Evolutionary conservation across 2,329 filamentous ascomycete species (phyloP), one percentile per base, ranked within the genome.

Genomic region (Colletotrichum sp.): DNA sequence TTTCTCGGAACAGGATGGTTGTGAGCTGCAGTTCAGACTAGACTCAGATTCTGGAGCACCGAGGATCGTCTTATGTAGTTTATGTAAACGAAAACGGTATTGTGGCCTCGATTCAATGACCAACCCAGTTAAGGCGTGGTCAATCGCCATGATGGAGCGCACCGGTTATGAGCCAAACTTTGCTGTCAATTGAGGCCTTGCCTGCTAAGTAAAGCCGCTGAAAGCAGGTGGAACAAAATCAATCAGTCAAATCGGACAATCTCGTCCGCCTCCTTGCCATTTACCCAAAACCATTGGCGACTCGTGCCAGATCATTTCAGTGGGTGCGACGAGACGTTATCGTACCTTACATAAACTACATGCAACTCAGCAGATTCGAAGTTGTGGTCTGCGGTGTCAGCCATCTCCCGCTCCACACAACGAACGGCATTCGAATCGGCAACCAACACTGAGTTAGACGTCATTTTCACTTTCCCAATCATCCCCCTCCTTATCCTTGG

Each of bases 361-460:
- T 0, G 39, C 39, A 44, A 34, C 39, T n/a, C 1, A 6, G 39
- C 5, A 44, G 18, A n/a, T 44, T 44, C 16, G 4, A 44, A 26
- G 8, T n/a, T 2, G 18, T 44, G 39, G 18, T 3, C 16, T 44
- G 39, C 39, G 5, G 18, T 44, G 2, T n/a, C 2, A 44, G 39
- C 2, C 8, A 44, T 44, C 39, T 6, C 16, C 39, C 16, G 16
- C 39, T n/a, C 16, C 16, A n/a, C 0, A 44, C 16, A 44, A 18
- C 16, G 6, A 18, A 44, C 3, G 2, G 8, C 18, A n/a, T 10
- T 44, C 1, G 16, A 44, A 44, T 10, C 39, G 39, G 8, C 8
- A 10, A 0, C 8, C 8, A 18, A 2, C 39, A 6, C 0, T 1
- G 39, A 44, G 8, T 0, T 0, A n/a, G 16, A 5, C 39, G 39